phyloP scores from a whole-genome alignment of 2,329 filamentous ascomycete genomes.

The Curvularia spicifera region DNA sequence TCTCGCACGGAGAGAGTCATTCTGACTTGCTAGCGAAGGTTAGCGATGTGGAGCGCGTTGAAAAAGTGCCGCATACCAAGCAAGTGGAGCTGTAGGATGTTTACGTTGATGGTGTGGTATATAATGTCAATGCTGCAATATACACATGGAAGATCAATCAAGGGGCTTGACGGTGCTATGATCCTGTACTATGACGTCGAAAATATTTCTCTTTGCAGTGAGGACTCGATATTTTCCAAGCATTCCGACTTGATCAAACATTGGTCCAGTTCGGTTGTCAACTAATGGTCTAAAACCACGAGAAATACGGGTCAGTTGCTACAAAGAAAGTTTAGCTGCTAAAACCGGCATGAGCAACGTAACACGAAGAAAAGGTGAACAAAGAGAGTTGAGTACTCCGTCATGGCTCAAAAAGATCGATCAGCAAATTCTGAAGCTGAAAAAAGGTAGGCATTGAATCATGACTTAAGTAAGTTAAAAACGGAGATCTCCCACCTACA shows the following conservation, averaged over 20 bases:
- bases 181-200: background rate
- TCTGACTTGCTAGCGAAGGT: background rate
- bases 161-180: background rate
- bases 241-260: too few relatives aligned
- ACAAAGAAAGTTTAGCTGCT: background rate
- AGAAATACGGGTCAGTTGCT: background rate
- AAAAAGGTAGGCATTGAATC: background rate
- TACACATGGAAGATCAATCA: background rate
- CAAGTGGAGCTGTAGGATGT: background rate
- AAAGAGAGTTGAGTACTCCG: background rate
- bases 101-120: background rate
- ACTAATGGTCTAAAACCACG: background rate
- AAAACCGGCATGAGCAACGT: background rate
- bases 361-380: background rate
- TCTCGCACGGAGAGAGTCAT: constrained; percentile 19
- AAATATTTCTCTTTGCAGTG: too few relatives aligned
- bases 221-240: too few relatives aligned
- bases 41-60: background rate
- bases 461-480: background rate
- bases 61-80: background rate
- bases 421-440: too few relatives aligned
- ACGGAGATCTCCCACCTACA: background rate
- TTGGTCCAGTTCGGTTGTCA: too few relatives aligned
- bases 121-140: background rate
- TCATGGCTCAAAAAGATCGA: background rate